Percentiles rank a stretch among this genome's conserved stretches.
These are phyloP conservation scores for Fagopyrum tataricum DNA, from an alignment of 148 eudicot species.

Conservation along the genomic window DNA sequence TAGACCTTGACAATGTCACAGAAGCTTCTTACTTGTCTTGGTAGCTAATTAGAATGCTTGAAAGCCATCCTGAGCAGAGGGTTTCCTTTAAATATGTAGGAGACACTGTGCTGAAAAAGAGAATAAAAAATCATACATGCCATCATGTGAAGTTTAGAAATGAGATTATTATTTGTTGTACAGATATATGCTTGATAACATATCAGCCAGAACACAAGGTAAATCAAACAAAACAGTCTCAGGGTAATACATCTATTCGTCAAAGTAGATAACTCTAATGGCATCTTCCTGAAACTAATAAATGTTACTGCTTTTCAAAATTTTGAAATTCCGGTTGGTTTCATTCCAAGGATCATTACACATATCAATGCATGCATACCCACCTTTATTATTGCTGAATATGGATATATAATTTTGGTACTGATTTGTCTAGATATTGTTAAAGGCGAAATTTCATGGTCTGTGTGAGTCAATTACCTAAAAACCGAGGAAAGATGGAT, in stretches of 20 bases:
- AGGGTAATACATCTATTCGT: not conserved
- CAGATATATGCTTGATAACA: too few species aligned
- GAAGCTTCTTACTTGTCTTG: conserved; percentile 61
- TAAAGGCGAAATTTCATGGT: too few species aligned
- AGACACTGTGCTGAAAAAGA: conserved; percentile 77
- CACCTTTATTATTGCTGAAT: too few species aligned
- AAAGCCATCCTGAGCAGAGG: conserved; percentile 81
- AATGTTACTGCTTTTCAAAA: not conserved
- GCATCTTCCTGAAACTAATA: not conserved
- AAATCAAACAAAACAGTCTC: not conserved
- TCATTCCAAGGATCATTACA: not conserved
- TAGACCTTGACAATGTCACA: not conserved
- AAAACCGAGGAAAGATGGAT: too few species aligned
- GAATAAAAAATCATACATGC: conserved; percentile 18
- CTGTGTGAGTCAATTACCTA: too few species aligned
- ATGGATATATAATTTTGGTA: too few species aligned
- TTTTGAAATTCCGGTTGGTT: not conserved
- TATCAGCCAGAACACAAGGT: not conserved
- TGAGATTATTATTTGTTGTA: not conserved
- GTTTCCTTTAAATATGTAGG: conserved; percentile 79
- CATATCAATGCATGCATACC: too few species aligned
- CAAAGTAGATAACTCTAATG: not conserved
- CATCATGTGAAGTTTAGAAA: conserved; percentile 9
- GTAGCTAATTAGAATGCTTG: conserved; percentile 52
- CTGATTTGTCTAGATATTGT: too few species aligned